Evolutionary conservation across 2,329 filamentous ascomycete genomes (phyloP), one percentile per base, ranked within the genome.

Genomic region (Lachnellula occidentalis): DNA sequence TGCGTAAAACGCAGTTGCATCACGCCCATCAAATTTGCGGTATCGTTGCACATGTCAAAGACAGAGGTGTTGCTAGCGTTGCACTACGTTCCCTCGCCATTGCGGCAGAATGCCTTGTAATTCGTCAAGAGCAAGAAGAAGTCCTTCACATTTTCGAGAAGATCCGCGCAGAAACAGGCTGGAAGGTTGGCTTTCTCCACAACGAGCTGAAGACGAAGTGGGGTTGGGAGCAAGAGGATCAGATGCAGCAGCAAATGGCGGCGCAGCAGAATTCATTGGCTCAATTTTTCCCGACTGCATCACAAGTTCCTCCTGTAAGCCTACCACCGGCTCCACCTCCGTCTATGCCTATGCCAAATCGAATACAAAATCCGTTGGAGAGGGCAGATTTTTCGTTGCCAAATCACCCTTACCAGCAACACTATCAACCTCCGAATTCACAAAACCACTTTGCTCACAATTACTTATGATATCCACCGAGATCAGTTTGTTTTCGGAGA

Each of bases 1-100:
- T 92, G 81, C 81, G 80, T 46, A 76, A 79, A 4, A 78, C 88
- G 66, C 85, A 88, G 63, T 76, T 86, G 48, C 81, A 83, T 58
- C 90, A 96, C 67, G 87, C 90, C 0, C 86, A 88, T 61, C 86
- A 92, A 67, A 86, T 95, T 22, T 96, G 92, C 67, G 92, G 92
- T 14, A 95, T 97, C 58, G 85, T 89, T 22, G 88, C 90, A 2
- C 90, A 95, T 67, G 84, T 87, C 50, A 88, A 91, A 64, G 90
- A 95, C 67, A 79, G 82, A 24, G 89, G 88, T 27, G 83, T 96
- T 34, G 84, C 87, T 9, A 87, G 83, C 48, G 85, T 95, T 9
- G 89, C 89, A 2, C 82, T 94, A 39, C 86, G 88, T 9, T 90
- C 87, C 34, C 77, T 96, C 6, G 84, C 86, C 39, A 86, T 94